Base-by-base conservation (phyloP, 345 rosid species). In the Pugionium cornutum region DNA sequence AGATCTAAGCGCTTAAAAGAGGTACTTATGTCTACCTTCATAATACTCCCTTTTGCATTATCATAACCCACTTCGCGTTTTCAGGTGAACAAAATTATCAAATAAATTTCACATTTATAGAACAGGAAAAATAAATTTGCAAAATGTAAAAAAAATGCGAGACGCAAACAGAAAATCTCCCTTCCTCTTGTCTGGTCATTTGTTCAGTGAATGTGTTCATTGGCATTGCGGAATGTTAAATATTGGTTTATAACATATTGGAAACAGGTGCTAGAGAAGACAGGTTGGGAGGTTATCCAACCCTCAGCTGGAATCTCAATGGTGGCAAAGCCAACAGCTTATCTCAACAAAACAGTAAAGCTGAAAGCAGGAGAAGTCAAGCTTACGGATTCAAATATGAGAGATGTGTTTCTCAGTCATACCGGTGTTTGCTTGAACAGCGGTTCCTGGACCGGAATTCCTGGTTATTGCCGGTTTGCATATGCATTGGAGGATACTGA, bases 401-500 rank as follows among this genome's bases (percentile, higher is more conserved):
- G 97, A 69, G 98, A 83, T 44, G 85, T 83, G 66, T 77, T 92
- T 53, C 81, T 77, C 49, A 80, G 67, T 62, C 74, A 83, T 6
- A 87, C 91, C 0, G 98, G 97, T 35, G 77, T 92, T 58, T 92
- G 97, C 62, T 82, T 92, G 70, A 92, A 89, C 78, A 77, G 97
- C 8, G 81, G 94, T 43, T 68, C 71, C 1, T 92, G 98, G 97
- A 87, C 96, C 0, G 97, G 98, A 60, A 80, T 89, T 26, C 96
- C 90, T 0, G 94, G 91, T 55, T 92, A 89, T 75, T 89, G 98
- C 78, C 94, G 98, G 76, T 89, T 92, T 77, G 71, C 89, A 0
- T 33, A 83, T 51, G 98, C 94, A 26, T 61, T 84, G 76, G 92
- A 84, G 70, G 94, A 82, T 18, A 64, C 66, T 10, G 87, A 87